Percentiles rank a stretch among this genome's conserved stretches.
These are phyloP conservation scores for Cylindrotheca fusiformis DNA, from an alignment of 108 stramenopile genomes.

Conservation along the genomic window DNA sequence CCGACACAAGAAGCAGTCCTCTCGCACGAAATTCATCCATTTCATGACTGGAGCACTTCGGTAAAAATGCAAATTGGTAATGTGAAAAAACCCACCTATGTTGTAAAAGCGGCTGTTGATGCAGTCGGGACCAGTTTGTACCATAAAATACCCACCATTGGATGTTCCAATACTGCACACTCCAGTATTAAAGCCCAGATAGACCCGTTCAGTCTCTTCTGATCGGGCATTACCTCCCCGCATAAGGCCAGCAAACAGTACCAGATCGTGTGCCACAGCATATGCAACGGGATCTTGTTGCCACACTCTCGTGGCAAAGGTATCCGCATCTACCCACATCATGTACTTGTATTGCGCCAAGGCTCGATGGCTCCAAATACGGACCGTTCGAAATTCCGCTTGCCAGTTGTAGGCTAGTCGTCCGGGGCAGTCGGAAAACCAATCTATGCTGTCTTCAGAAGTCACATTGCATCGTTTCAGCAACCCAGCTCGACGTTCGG, in stretches of 20 bases:
- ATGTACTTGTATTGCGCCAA: conserved; percentile 41
- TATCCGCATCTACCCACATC: too few species aligned
- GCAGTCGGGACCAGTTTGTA: too few species aligned
- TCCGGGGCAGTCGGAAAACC: conserved; percentile 3
- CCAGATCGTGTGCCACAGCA: conserved; percentile 37
- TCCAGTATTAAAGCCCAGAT: conserved; percentile 6
- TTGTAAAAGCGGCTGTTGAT: too few species aligned
- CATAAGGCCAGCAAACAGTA: conserved; percentile 31
- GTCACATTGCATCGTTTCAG: conserved; percentile 26
- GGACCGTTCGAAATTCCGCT: conserved; percentile 46
- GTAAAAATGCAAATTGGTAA: too few species aligned
- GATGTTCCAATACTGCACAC: too few species aligned
- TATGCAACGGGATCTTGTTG: conserved; percentile 39
- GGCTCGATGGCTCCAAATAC: conserved; percentile 42
- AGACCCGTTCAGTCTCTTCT: not conserved
- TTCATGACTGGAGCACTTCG: conserved; percentile 21
- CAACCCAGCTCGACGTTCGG: conserved; percentile 2
- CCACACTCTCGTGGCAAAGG: conserved; percentile 38
- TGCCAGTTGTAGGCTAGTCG: conserved; percentile 34
- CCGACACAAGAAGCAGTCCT: too few species aligned
- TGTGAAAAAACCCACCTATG: conserved; percentile 55
- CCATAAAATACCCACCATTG: too few species aligned
- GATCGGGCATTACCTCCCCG: conserved; percentile 24
- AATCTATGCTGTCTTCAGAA: not conserved
- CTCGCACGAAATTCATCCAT: conserved; percentile 26